These are phyloP conservation scores for Aspergillus sergii DNA, from an alignment of 2,329 filamentous ascomycete species.

Conservation along the genomic window DNA sequence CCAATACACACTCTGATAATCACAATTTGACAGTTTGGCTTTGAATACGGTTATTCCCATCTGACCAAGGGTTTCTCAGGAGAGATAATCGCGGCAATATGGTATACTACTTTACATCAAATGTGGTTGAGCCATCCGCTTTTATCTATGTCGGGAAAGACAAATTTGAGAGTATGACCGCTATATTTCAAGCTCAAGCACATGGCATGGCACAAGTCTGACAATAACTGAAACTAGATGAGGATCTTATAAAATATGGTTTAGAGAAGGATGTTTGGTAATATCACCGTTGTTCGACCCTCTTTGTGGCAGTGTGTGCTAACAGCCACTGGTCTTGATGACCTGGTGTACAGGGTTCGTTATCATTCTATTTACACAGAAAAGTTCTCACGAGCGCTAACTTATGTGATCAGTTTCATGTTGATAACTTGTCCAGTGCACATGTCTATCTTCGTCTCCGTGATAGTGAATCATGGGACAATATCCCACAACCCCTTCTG, in stretches of 20 bases:
- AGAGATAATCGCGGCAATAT: constrained; percentile 42
- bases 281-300: constrained; percentile 9
- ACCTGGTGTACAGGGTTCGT: constrained; percentile 34
- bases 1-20: background rate
- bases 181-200: constrained; percentile 10
- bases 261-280: constrained; percentile 96
- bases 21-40: background rate
- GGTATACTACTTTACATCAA: constrained; percentile 97
- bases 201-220: constrained; percentile 13
- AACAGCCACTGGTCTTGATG: background rate
- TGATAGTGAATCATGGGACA: constrained; percentile 80
- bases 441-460: constrained; percentile 91
- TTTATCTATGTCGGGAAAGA: constrained; percentile 98
- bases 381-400: constrained; percentile 10
- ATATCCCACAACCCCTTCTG: constrained; percentile 72
- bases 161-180: constrained; percentile 87
- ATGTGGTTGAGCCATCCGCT: constrained; percentile 75
- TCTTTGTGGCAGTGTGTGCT: background rate
- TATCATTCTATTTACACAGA: background rate
- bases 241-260: constrained; percentile 92
- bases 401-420: constrained; percentile 72
- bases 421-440: constrained; percentile 93
- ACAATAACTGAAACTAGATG: constrained; percentile 63
- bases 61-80: background rate
- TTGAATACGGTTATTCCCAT: background rate